Conservation (phyloP, 2,329 filamentous ascomycete genomes). For the Cercospora sp. region DNA sequence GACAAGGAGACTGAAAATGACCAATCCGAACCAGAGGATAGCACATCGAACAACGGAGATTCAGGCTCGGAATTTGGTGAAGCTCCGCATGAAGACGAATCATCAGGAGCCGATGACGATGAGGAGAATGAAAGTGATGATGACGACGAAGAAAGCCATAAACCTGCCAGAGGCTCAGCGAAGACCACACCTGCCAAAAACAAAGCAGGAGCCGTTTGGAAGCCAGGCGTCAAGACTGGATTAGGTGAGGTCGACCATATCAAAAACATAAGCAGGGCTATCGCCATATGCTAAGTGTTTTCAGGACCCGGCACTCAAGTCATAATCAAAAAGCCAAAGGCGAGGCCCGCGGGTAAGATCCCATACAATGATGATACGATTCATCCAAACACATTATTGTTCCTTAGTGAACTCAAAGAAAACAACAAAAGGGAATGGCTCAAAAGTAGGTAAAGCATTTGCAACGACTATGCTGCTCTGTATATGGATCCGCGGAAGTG, state of each 20-base stretch:
- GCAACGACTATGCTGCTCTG: neutral
- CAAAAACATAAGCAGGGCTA: neutral
- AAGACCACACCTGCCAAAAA: conserved; percentile 18
- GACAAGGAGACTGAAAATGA: conserved; percentile 22
- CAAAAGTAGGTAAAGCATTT: conserved; percentile 52
- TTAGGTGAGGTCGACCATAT: conserved; percentile 40
- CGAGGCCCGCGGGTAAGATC: conserved; percentile 60
- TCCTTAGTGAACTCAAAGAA: conserved; percentile 58
- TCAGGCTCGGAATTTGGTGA: conserved; percentile 40
- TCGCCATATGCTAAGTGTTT: neutral
- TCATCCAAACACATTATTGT: conserved; percentile 65
- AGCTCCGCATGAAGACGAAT: conserved; percentile 39
- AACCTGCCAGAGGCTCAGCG: conserved; percentile 15
- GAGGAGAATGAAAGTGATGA: conserved; percentile 39
- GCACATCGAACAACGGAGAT: conserved; percentile 25
- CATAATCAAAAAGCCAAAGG: conserved; percentile 63
- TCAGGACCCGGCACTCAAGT: conserved; percentile 58
- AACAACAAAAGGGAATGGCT: conserved; percentile 66
- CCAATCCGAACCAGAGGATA: conserved; percentile 38
- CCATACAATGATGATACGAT: conserved; percentile 60
- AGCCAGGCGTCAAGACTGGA: conserved; percentile 56
- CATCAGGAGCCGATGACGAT: conserved; percentile 46
- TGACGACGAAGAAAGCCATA: conserved; percentile 33
- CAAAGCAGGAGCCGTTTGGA: conserved; percentile 43
- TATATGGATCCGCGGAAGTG: neutral